phyloP scores from a whole-genome alignment of 192 early-diverging fungal species.

The Umbelopsis sp. region DNA sequence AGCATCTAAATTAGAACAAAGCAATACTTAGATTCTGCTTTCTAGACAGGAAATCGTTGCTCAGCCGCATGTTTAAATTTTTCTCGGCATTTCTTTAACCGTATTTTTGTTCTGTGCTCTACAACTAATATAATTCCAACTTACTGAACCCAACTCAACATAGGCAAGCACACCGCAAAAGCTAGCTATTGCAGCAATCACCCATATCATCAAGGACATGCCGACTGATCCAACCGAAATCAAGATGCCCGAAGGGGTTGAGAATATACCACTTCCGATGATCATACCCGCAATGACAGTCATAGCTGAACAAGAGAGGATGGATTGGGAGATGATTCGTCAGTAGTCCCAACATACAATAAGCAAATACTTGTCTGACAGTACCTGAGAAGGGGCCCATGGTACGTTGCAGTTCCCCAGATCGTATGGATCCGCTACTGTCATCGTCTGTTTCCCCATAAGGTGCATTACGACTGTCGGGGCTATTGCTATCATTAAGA shows the following conservation, averaged over 20 bases:
- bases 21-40: not conserved
- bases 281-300: constrained; percentile 30
- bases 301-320: not conserved
- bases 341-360: no score
- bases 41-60: no score
- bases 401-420: not conserved
- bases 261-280: constrained; percentile 46
- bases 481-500: no score
- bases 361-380: no score
- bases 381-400: constrained; percentile 20
- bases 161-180: constrained; percentile 33
- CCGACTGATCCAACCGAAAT: constrained; percentile 38
- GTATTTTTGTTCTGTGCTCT: not conserved
- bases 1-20: constrained; percentile 21
- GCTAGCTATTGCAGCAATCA: constrained; percentile 26
- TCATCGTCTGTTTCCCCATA: not conserved
- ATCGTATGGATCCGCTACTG: not conserved
- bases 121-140: constrained; percentile 1
- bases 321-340: not conserved
- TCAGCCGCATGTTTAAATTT: no score
- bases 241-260: constrained; percentile 41
- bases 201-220: constrained; percentile 46
- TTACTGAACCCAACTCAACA: constrained; percentile 35
- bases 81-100: not conserved
- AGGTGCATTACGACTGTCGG: not conserved